phyloP scores from a whole-genome alignment of 352 stramenopile species.

The Globisporangium paroecandrum region DNA sequence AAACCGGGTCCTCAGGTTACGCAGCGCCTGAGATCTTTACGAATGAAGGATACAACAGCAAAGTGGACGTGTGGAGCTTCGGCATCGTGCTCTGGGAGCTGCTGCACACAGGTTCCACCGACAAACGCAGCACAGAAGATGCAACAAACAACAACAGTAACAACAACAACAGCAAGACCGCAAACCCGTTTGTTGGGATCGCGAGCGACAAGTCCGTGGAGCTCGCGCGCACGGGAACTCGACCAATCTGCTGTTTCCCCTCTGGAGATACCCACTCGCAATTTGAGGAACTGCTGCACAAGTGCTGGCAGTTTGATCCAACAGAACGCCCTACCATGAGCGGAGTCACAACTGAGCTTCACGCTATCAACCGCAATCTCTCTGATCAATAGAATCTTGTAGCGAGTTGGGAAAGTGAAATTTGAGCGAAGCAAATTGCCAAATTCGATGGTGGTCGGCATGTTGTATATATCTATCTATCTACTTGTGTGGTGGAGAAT shows the following conservation, averaged over 20 bases:
- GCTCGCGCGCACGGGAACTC: constrained; percentile 20
- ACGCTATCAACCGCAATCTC: neutral
- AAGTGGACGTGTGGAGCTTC: constrained; percentile 51
- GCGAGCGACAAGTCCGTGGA: constrained; percentile 27
- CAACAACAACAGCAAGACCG: neutral
- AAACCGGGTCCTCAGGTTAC: constrained; percentile 41
- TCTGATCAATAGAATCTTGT: neutral
- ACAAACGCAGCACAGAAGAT: neutral
- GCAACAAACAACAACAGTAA: neutral
- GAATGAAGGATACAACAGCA: constrained; percentile 30
- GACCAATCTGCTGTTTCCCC: constrained; percentile 14
- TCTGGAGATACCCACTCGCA: constrained; percentile 8
- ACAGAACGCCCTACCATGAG: constrained; percentile 23
- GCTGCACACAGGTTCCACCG: neutral
- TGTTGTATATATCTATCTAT: neutral
- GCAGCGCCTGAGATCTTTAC: constrained; percentile 45
- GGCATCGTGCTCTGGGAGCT: constrained; percentile 46
- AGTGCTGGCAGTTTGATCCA: constrained; percentile 32
- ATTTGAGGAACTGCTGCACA: constrained; percentile 21
- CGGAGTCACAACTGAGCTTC: constrained; percentile 13
- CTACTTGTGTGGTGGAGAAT: neutral
- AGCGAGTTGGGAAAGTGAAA: neutral
- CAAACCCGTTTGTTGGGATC: constrained; percentile 33
- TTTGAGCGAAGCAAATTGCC: neutral
- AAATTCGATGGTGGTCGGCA: neutral